phyloP scores from a whole-genome alignment of 1,139 yeast genomes.

The Eremothecium gossypii region DNA sequence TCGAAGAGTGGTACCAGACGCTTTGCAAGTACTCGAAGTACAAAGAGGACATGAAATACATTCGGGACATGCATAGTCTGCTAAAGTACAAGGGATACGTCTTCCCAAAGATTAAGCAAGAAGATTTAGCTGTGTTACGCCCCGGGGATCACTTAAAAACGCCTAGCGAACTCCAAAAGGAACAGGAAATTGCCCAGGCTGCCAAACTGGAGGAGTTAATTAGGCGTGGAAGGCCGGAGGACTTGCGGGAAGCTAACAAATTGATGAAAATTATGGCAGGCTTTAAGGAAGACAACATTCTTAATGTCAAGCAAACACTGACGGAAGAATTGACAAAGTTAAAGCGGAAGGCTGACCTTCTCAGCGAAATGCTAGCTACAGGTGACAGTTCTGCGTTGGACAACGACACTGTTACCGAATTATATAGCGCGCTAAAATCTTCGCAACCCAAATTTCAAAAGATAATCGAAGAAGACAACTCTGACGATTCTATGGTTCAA shows the following conservation, averaged over 20 bases:
- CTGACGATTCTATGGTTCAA: slow-evolving; percentile 57
- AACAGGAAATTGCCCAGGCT: slow-evolving; percentile 84
- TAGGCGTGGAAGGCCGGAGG: slow-evolving; percentile 93
- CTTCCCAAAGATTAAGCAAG: slow-evolving; percentile 85
- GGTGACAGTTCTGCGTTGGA: slow-evolving; percentile 45
- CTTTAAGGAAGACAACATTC: slow-evolving; percentile 66
- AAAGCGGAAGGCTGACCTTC: slow-evolving; percentile 79
- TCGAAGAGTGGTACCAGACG: slow-evolving; percentile 97
- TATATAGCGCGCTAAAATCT: slow-evolving; percentile 69
- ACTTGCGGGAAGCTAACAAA: slow-evolving; percentile 89
- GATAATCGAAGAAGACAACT: slow-evolving; percentile 69
- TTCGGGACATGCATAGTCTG: slow-evolving; percentile 91
- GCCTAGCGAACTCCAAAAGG: slow-evolving; percentile 82
- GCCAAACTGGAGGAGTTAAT: slow-evolving; percentile 94
- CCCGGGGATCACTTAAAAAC: slow-evolving; percentile 88
- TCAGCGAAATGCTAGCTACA: slow-evolving; percentile 77
- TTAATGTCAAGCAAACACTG: slow-evolving; percentile 65
- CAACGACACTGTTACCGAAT: slow-evolving; percentile 68
- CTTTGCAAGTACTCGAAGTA: slow-evolving; percentile 83
- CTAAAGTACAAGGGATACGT: slow-evolving; percentile 79
- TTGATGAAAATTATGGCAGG: slow-evolving; percentile 99
- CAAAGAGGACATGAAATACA: slow-evolving; percentile 84
- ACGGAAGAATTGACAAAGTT: slow-evolving; percentile 79
- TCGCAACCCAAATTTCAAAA: slow-evolving; percentile 84
- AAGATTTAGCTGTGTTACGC: slow-evolving; percentile 87